These are phyloP conservation scores for Clarireedia monteithiana DNA, from an alignment of 2,329 filamentous ascomycete species.

Conservation along the genomic window DNA sequence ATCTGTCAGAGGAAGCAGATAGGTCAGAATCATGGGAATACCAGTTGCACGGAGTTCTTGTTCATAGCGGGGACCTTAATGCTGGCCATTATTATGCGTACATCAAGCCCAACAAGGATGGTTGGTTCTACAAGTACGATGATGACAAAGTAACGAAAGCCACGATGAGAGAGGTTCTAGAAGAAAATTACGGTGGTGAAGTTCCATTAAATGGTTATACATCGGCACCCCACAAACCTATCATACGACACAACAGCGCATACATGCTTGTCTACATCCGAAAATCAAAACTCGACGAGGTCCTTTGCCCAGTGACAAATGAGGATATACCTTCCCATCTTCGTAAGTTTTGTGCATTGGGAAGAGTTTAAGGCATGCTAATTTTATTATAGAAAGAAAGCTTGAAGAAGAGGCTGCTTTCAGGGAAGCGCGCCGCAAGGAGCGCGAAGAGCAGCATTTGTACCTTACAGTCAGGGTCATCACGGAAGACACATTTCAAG, in stretches of 20 bases:
- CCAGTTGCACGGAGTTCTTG: slow-evolving; percentile 87
- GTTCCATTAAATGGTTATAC: slow-evolving; percentile 34
- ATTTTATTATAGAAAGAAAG: slow-evolving; percentile 47
- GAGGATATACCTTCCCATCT: slow-evolving; percentile 78
- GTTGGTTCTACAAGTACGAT: slow-evolving; percentile 94
- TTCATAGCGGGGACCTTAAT: slow-evolving; percentile 94
- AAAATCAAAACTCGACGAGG: slow-evolving; percentile 73
- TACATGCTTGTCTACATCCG: slow-evolving; percentile 99
- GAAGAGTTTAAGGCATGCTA: slow-evolving; percentile 13
- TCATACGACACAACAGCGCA: slow-evolving; percentile 69
- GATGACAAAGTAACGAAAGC: slow-evolving; percentile 96
- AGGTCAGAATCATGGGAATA: slow-evolving; percentile 85
- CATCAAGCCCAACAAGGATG: slow-evolving; percentile 85
- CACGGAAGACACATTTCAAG: slow-evolving; percentile 71
- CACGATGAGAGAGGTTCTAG: slow-evolving; percentile 81
- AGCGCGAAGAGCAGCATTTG: slow-evolving; percentile 88
- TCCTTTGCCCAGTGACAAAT: slow-evolving; percentile 68
- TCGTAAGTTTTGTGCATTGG: slow-evolving; percentile 41
- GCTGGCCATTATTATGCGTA: slow-evolving; percentile 98
- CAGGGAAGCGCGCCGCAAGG: slow-evolving; percentile 70
- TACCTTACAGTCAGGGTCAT: slow-evolving; percentile 82
- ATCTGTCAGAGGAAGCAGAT: slow-evolving; percentile 79
- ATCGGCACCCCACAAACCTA: slow-evolving; percentile 48
- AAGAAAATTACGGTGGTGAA: slow-evolving; percentile 95
- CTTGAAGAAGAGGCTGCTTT: slow-evolving; percentile 76